These are phyloP conservation scores for Acacia crassicarpa DNA, from an alignment of 306 rosid genomes.

Conservation along the genomic window DNA sequence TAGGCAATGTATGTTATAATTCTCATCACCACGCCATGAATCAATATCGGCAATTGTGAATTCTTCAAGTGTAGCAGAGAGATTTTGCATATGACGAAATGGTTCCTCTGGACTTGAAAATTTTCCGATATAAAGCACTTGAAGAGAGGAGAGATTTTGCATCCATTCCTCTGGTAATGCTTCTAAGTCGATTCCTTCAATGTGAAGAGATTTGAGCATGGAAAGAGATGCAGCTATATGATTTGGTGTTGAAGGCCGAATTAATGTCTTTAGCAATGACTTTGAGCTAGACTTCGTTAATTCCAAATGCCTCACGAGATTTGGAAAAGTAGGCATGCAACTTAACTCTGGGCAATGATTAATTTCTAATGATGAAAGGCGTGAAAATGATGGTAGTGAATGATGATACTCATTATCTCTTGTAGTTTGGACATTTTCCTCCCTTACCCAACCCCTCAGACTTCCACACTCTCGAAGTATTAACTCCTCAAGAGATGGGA, in stretches of 20 bases:
- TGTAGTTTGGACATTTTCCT: neutral
- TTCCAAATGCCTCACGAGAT: neutral
- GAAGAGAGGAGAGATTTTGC: neutral
- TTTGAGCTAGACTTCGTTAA: neutral
- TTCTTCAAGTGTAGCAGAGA: neutral
- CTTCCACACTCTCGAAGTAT: neutral
- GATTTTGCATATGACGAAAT: neutral
- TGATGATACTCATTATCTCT: neutral
- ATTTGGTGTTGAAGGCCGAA: neutral
- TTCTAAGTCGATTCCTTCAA: neutral
- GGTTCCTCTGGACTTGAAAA: neutral
- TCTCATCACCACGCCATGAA: neutral
- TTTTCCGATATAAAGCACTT: fast-evolving
- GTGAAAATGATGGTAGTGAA: neutral
- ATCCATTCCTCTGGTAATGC: neutral
- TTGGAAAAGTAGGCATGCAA: neutral
- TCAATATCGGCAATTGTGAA: neutral
- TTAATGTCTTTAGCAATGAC: neutral
- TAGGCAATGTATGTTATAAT: neutral
- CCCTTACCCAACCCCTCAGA: constrained; percentile 10
- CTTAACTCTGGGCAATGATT: neutral
- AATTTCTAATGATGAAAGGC: neutral
- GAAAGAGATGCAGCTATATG: neutral
- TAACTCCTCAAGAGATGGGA: neutral
- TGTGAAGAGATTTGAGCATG: neutral